Evolutionary conservation across 331 rosid species (phyloP).

Genomic region (Quercus lobata): DNA sequence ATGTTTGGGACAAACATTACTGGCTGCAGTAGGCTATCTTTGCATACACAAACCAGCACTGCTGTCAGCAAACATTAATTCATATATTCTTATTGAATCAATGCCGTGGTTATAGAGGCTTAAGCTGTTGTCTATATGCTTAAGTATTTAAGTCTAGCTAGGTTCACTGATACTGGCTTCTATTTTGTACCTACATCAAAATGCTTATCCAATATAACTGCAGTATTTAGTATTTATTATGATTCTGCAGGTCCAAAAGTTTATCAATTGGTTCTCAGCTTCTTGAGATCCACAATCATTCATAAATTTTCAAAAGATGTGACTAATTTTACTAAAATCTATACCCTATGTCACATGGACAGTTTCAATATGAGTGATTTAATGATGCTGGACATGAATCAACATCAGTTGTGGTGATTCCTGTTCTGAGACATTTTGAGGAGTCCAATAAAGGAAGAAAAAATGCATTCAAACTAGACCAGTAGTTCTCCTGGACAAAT

Average conservation of each 20-base stretch:
- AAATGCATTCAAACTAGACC: background rate
- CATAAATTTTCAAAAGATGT: background rate
- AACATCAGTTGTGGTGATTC: background rate
- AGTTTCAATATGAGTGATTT: background rate
- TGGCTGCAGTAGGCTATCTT: background rate
- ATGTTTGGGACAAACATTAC: background rate
- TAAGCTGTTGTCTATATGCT: no score
- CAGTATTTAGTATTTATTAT: conserved; percentile 5
- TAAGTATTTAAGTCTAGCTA: no score
- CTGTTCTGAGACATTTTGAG: background rate
- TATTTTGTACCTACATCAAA: background rate
- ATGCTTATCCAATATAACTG: background rate
- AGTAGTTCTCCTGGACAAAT: background rate
- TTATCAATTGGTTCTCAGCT: background rate
- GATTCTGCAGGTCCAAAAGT: conserved; percentile 11
- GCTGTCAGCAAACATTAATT: background rate
- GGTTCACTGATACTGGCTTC: background rate
- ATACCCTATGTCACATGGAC: background rate
- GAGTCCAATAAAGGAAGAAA: background rate
- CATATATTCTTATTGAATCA: no score
- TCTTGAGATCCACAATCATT: conserved; percentile 3
- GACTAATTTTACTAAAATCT: background rate
- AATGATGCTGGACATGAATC: background rate
- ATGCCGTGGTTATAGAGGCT: no score
- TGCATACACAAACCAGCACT: background rate